Percentiles rank a stretch among this genome's conserved stretches.
Evolutionary conservation across 2,329 filamentous ascomycete species (phyloP).

Genomic region (Karstenula rhodostoma): DNA sequence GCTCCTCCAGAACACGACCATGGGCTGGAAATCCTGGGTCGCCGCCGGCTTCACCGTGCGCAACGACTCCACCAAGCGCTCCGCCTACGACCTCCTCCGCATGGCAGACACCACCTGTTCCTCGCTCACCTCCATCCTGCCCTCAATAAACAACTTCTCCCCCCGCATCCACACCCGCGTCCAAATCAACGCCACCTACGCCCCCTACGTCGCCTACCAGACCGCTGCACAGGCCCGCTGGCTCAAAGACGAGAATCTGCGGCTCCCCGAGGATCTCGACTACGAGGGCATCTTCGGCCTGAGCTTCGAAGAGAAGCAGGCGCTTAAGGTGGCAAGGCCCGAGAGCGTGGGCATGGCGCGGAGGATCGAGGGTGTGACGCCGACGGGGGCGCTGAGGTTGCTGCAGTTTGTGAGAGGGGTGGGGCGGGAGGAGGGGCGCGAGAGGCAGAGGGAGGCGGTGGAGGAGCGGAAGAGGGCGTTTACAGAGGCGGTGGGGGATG

Average conservation of each 20-base stretch:
- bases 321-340: conserved; percentile 74
- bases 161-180: conserved; percentile 72
- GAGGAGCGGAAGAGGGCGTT: conserved; percentile 42
- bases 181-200: conserved; percentile 83
- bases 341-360: conserved; percentile 90
- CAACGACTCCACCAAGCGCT: conserved; percentile 71
- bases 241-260: conserved; percentile 77
- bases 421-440: conserved; percentile 42
- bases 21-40: conserved; percentile 72
- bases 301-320: conserved; percentile 78
- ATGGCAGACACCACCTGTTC: conserved; percentile 63
- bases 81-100: conserved; percentile 81
- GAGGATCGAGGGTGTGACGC: conserved; percentile 79
- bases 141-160: conserved; percentile 62
- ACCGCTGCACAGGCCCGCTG: conserved; percentile 71
- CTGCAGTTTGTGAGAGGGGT: conserved; percentile 67
- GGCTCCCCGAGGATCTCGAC: conserved; percentile 76
- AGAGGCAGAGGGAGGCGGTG: conserved; percentile 38
- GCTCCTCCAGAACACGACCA: conserved; percentile 65
- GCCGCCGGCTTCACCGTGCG: conserved; percentile 73
- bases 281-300: conserved; percentile 78
- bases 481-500: conserved; percentile 21
- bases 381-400: conserved; percentile 61
- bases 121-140: conserved; percentile 66
- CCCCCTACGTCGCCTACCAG: conserved; percentile 83